A percentile compares a stretch with the other conserved stretches of the same genome.
Conservation (phyloP, 345 rosid species). For the Melaleuca quinquenervia region DNA sequence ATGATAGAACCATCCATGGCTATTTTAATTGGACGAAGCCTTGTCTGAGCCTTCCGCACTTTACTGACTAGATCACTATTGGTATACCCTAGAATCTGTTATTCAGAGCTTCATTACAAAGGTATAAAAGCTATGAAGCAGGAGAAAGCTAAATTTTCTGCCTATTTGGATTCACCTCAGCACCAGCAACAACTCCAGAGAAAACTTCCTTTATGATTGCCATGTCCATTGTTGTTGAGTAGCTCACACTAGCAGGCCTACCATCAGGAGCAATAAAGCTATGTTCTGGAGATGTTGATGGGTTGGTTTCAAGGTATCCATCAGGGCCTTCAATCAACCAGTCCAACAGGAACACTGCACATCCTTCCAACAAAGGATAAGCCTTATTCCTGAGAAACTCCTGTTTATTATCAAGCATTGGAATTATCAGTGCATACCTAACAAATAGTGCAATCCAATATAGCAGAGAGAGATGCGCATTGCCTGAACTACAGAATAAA, state of each 20-base stretch:
- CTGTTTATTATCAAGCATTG: conserved; percentile 17
- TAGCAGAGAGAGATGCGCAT: neutral
- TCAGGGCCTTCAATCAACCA: conserved; percentile 83
- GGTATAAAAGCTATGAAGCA: neutral
- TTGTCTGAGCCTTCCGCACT: conserved; percentile 49
- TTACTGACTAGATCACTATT: conserved; percentile 45
- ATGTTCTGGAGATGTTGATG: conserved; percentile 97
- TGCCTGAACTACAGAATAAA: neutral
- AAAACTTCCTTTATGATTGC: conserved; percentile 76
- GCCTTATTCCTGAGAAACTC: conserved; percentile 70
- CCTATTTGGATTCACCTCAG: conserved; percentile 44
- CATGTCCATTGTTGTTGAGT: conserved; percentile 96
- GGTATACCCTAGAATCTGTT: conserved; percentile 52
- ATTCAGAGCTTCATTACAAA: neutral
- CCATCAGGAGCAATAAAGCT: conserved; percentile 68
- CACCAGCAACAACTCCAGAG: conserved; percentile 53
- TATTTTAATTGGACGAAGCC: conserved; percentile 60
- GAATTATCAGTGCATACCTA: neutral
- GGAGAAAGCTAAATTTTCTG: neutral
- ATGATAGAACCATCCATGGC: conserved; percentile 76
- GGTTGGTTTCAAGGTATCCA: conserved; percentile 80
- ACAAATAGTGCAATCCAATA: neutral
- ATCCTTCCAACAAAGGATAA: conserved; percentile 88
- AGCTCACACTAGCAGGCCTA: conserved; percentile 75
- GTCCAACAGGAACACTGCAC: conserved; percentile 64